Evolutionary conservation across 345 rosid genomes (phyloP).

Genomic region (Citrus cavaleriei): DNA sequence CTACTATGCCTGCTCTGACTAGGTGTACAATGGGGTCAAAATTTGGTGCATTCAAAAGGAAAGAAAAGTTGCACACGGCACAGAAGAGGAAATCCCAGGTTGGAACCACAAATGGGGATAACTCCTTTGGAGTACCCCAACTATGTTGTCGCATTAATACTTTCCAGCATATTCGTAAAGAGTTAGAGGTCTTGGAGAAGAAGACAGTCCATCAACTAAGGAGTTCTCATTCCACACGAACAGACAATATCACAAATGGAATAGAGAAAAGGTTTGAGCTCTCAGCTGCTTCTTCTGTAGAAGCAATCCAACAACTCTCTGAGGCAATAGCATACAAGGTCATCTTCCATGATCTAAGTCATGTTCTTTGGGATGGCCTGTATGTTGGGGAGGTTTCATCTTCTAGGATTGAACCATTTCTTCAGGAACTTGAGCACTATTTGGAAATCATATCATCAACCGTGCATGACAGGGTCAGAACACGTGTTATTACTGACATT

Average conservation of each 20-base stretch:
- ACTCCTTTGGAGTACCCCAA: constrained; percentile 59
- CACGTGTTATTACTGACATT: constrained; percentile 73
- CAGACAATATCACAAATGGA: constrained; percentile 38
- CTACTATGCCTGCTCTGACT: constrained; percentile 74
- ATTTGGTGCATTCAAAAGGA: constrained; percentile 67
- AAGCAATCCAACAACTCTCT: constrained; percentile 76
- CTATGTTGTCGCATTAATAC: constrained; percentile 79
- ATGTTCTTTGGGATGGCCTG: constrained; percentile 78
- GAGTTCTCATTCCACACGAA: constrained; percentile 51
- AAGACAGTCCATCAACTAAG: constrained; percentile 54
- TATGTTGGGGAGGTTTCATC: constrained; percentile 71
- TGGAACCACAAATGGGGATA: constrained; percentile 40
- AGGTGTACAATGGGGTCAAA: constrained; percentile 74
- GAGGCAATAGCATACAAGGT: constrained; percentile 79
- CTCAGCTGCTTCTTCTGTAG: constrained; percentile 60
- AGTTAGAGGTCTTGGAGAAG: constrained; percentile 58
- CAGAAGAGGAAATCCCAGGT: constrained; percentile 62
- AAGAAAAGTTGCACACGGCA: constrained; percentile 49
- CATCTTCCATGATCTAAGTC: constrained; percentile 74
- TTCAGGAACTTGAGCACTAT: constrained; percentile 74
- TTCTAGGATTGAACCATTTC: constrained; percentile 78
- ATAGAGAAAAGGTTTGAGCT: constrained; percentile 62
- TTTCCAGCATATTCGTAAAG: constrained; percentile 60
- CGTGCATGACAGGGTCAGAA: constrained; percentile 80
- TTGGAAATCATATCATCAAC: constrained; percentile 65